Conservation (phyloP, 2,329 filamentous ascomycete genomes). For the Phaeoacremonium minimum region DNA sequence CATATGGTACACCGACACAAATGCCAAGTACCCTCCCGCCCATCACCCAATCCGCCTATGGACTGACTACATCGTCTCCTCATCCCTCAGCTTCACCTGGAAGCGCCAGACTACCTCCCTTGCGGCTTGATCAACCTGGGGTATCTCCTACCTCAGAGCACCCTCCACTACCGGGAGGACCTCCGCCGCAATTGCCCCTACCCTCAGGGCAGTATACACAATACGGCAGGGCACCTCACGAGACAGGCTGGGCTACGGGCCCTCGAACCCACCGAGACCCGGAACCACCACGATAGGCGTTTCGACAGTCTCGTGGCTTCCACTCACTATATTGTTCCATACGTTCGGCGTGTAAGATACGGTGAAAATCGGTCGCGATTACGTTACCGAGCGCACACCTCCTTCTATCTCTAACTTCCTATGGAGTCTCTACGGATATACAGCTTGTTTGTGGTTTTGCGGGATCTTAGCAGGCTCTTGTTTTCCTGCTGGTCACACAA, state of each 20-base stretch:
- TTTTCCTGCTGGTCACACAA: neutral
- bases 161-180: conserved; percentile 7
- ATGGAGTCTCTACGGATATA: too few species aligned
- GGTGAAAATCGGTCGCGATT: too few species aligned
- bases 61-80: conserved; percentile 26
- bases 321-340: too few species aligned
- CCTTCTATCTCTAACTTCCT: too few species aligned
- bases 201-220: conserved; percentile 12
- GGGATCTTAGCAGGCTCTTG: too few species aligned
- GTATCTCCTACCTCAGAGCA: conserved; percentile 18
- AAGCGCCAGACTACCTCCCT: conserved; percentile 41
- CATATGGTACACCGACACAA: conserved; percentile 28
- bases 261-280: conserved; percentile 11
- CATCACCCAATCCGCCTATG: conserved; percentile 32
- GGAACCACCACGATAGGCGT: too few species aligned
- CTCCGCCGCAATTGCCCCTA: conserved; percentile 8
- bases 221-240: conserved; percentile 24
- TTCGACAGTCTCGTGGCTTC: too few species aligned
- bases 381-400: too few species aligned
- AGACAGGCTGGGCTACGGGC: conserved; percentile 31
- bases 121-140: conserved; percentile 38
- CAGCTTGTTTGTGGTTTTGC: too few species aligned
- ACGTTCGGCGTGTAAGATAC: too few species aligned
- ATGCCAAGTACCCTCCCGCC: conserved; percentile 34
- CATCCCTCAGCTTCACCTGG: conserved; percentile 31